These are phyloP conservation scores for Pneumocystis carinii DNA, from an alignment of 1,139 yeast species.

Conservation along the genomic window DNA sequence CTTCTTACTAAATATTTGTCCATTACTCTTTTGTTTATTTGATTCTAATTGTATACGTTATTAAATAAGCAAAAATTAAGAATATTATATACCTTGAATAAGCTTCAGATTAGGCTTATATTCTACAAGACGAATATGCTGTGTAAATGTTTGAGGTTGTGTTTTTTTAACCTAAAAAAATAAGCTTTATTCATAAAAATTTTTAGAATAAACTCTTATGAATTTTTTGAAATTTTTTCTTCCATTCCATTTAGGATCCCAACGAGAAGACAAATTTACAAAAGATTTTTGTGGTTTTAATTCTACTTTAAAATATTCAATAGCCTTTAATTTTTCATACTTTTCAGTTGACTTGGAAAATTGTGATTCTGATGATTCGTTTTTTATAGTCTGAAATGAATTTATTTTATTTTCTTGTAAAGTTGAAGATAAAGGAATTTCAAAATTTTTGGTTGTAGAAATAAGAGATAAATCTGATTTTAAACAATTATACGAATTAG, in stretches of 20 bases:
- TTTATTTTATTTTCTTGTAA: background rate
- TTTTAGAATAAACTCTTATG: background rate
- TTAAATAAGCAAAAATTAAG: background rate
- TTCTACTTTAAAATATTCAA: conserved; percentile 5
- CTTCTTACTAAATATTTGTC: background rate
- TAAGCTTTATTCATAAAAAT: background rate
- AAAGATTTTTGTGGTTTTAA: background rate
- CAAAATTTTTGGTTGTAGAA: background rate
- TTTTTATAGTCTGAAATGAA: background rate
- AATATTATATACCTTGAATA: background rate
- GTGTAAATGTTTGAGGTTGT: background rate
- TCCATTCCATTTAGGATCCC: conserved; percentile 8
- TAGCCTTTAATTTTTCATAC: background rate
- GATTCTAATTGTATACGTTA: background rate
- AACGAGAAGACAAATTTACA: background rate
- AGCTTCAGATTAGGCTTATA: background rate
- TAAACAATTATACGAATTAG: background rate
- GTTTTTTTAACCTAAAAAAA: background rate
- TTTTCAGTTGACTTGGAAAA: background rate
- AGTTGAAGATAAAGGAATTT: background rate
- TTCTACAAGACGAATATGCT: background rate
- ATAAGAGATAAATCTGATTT: background rate
- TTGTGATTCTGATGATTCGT: background rate
- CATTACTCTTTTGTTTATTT: background rate
- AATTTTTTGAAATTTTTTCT: conserved; percentile 8